Evolutionary conservation across 352 stramenopile genomes (phyloP), one percentile per base, ranked within the genome.

Genomic region (Phytopythium kandeliae): DNA sequence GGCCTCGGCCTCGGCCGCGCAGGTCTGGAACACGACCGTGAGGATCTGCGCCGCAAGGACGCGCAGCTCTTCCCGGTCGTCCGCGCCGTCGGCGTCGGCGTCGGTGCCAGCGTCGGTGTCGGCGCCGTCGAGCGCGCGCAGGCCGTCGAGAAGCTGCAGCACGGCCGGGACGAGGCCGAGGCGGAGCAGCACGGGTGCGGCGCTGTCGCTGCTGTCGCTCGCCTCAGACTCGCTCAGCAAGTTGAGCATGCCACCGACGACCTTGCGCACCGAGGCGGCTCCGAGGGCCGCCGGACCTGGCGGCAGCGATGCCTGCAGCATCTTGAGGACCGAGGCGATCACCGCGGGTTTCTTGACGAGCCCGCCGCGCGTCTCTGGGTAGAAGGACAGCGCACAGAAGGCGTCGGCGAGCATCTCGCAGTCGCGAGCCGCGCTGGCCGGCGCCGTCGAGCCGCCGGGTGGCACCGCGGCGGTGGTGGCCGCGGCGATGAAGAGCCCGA

Each of bases 331-430:
- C 13, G 68, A 64, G 17, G 48, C 54, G 9, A 88, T 41, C 4
- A 74, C 70, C 12, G 55, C 46, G 0, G 60, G 45, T 43, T 85
- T 86, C 21, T 77, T 82, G 22, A 78, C 60, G 4, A 85, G 48
- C 2, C 73, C 74, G 17, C 55, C 57, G 37, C 79, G 77, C 8
- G 74, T 78, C 28, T 59, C 41, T 2, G 65, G 38, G 57, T 87
- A 83, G 46, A 76, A 76, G 22, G 77, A 58, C 15, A 90, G 53
- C 21, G 75, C 70, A n/a, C 70, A 73, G 49, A 88, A 90, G 1
- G 70, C 76, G 38, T 90, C 76, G 12, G 73, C 71, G 17, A 90
- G 45, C 44, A 90, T 74, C 15, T 77, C 72, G 28, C 72, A 80
- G 61, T 88, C 79, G 36, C 55, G 44, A n/a, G 55, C 40, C 28